Evolutionary conservation across 1,284 basidiomycete species (phyloP), one percentile per base, ranked within the genome.

Genomic region (Cronartium ribicola): DNA sequence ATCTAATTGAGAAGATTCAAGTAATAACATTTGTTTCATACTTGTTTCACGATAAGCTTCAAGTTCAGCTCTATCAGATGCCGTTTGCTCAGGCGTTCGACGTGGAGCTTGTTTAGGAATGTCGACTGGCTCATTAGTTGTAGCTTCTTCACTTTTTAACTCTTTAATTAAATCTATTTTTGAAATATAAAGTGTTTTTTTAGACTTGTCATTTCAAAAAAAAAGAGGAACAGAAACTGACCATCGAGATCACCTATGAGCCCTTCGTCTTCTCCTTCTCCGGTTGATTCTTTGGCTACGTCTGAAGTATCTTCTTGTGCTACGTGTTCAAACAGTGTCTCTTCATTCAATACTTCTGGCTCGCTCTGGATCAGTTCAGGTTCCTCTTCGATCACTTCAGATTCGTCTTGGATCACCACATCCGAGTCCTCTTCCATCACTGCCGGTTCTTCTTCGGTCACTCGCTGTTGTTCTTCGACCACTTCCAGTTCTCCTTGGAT

Each of bases 11-110:
- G 8, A 6, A 5, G 20, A n/a, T 46, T 64, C 60, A 5, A 64
- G 14, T 48, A 11, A 10, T 11, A 13, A 3, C 11, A 70, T 1
- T 13, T 62, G 7, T 13, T 20, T 29, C 6, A 70, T 51, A 13
- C 44, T 44, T 2, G 62, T 46, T 4, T 13, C 4, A 20, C 51
- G 37, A 8, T 51, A 1, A 7, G 14, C 55, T 37, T 70, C 68
- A 22, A 70, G 22, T 39, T 57, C 14, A 5, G 14, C 13, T 13
- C 68, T 40, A n/a, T 70, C 68, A n/a, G 4, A 3, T n/a, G 68
- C 60, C 10, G 22, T 44, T 20, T 61, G 10, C 44, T 68, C 55
- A 13, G 40, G 43, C 5, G 62, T 7, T 5, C 60, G 60, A 22
- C 41, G n/a, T 3, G 41, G 17, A 22, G 4, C 4, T 20, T 10